phyloP scores from a whole-genome alignment of 805 yeast species.

The Pichia ethanolica region DNA sequence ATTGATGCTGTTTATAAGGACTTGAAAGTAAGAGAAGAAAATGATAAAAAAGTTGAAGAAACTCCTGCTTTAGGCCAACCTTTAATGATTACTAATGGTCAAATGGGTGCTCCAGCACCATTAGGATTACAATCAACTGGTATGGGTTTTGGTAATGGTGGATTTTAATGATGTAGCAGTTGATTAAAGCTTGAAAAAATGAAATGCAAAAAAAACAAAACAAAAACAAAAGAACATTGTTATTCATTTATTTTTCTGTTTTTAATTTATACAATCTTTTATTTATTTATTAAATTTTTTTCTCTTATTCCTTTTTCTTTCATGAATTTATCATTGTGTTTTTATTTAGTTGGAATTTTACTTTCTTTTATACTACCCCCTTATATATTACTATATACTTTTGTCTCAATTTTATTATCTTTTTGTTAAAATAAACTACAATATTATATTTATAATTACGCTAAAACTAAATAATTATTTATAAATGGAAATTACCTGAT shows the following conservation, averaged over 20 bases:
- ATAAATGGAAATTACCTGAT: conserved; percentile 39
- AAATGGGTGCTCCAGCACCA: conserved; percentile 22
- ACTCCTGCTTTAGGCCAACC: conserved; percentile 54
- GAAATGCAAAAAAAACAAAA: too few relatives aligned
- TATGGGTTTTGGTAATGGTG: conserved; percentile 56
- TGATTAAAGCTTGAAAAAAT: too few relatives aligned
- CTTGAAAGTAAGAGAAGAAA: conserved; percentile 60
- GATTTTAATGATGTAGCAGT: conserved; percentile 22
- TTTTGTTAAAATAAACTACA: too few relatives aligned
- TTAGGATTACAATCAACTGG: conserved; percentile 68
- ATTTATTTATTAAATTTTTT: not conserved
- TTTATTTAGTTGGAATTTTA: not conserved
- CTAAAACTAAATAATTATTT: not conserved
- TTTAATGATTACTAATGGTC: conserved; percentile 76
- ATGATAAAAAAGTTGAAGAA: conserved; percentile 43
- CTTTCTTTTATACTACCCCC: not conserved
- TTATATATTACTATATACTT: not conserved
- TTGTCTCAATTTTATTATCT: too few relatives aligned
- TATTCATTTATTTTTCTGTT: not conserved
- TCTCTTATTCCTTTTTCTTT: not conserved
- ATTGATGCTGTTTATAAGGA: conserved; percentile 61
- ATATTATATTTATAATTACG: too few relatives aligned
- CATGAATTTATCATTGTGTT: not conserved
- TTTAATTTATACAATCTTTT: not conserved
- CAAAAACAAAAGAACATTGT: not conserved